A percentile compares a stretch with the other conserved stretches of the same genome.
These are phyloP conservation scores for Rostrohypoxylon terebratum DNA, from an alignment of 495 filamentous ascomycete genomes.

Conservation along the genomic window DNA sequence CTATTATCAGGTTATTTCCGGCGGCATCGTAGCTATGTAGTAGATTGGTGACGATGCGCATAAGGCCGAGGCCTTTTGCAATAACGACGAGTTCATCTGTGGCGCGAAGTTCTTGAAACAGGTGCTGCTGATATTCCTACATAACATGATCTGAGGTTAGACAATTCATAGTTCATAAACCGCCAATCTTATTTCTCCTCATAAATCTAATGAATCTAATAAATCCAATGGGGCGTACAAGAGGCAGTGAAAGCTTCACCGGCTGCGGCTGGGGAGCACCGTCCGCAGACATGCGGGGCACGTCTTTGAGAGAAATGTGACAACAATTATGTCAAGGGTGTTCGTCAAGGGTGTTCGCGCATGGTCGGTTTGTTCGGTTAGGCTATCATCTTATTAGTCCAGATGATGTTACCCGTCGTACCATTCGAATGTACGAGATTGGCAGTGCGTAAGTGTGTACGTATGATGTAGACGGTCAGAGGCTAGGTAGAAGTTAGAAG, in stretches of 20 bases:
- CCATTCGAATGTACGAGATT: neutral
- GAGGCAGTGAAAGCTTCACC: conserved; percentile 92
- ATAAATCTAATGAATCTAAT: neutral
- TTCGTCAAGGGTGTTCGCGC: conserved; percentile 39
- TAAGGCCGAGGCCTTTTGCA: conserved; percentile 89
- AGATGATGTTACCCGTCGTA: conserved; percentile 7
- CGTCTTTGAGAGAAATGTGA: conserved; percentile 38
- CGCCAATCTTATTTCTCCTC: too few species aligned
- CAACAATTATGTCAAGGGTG: too few species aligned
- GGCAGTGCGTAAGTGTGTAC: conserved; percentile 32
- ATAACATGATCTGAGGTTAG: conserved; percentile 9
- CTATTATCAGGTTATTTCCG: conserved; percentile 88
- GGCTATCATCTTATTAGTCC: conserved; percentile 22
- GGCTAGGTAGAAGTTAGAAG: neutral
- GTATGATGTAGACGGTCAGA: neutral
- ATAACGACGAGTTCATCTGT: conserved; percentile 95
- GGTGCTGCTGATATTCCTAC: conserved; percentile 84
- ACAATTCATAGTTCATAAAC: conserved; percentile 4
- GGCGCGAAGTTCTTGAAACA: conserved; percentile 87
- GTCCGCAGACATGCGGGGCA: conserved; percentile 63
- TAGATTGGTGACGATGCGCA: conserved; percentile 91
- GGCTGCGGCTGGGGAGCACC: conserved; percentile 73
- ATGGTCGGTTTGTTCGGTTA: conserved; percentile 39
- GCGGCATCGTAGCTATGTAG: conserved; percentile 97
- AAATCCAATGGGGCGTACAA: conserved; percentile 65